Base-by-base conservation (phyloP, 139 green algal species). In the Chara braunii region DNA sequence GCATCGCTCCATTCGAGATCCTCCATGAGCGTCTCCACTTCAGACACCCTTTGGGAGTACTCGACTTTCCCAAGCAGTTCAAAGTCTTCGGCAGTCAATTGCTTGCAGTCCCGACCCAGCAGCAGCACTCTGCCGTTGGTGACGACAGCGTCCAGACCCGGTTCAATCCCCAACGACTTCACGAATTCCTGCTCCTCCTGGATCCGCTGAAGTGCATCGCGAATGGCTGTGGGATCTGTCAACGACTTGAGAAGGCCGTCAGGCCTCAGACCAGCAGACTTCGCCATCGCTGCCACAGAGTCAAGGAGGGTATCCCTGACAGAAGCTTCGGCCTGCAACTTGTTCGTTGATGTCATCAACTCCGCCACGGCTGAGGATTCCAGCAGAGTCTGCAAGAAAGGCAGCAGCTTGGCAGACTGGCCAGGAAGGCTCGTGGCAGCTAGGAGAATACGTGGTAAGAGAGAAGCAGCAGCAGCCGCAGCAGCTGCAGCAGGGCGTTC, bases 41-140 rank as follows among this genome's bases (percentile, higher is more conserved):
- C 56, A 2, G 56, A n/a, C 42, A 65, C 22, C 30, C 30, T 60
- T 1, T 60, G 32, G 24, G 18, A 14, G 6, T 40, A 8, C 61
- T 75, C 66, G 18, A 75, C 31, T 1, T 14, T 24, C 33, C 85
- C 74, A 60, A 94, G 48, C 23, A 95, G 75, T 43, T 59, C 28
- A 53, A 95, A 89, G 54, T 95, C 89, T 12, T 86, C 80, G 0
- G 73, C 31, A 36, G 24, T n/a, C 36, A 73, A 62, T 26, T 14
- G 6, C 9, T 31, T 29, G n/a, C 22, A 22, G 18, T 66, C 18
- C 24, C 28, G 54, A n/a, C 18, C 22, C 26, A 51, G 31, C 36
- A 71, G 22, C 65, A 66, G 28, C 9, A 78, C 30, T 11, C 69
- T 64, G 30, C 69, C 69, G n/a, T 78, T 78, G 7, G 67, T 78